These are phyloP conservation scores for Phytophthora sp. DNA, from an alignment of 352 stramenopile species.

Conservation along the genomic window DNA sequence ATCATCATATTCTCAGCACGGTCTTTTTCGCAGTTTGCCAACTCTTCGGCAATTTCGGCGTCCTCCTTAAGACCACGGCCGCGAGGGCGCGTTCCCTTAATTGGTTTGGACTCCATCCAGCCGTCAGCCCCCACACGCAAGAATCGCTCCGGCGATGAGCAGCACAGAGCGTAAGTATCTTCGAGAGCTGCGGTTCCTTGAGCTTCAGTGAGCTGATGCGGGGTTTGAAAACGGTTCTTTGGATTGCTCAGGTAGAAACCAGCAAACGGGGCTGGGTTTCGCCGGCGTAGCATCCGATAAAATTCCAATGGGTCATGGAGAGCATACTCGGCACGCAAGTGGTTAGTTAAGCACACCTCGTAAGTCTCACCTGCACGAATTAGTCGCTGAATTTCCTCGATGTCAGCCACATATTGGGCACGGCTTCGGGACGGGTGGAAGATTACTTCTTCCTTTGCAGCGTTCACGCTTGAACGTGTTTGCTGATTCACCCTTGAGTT, in stretches of 20 bases:
- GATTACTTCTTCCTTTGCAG: constrained; percentile 37
- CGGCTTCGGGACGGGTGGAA: constrained; percentile 69
- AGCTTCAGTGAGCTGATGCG: not conserved
- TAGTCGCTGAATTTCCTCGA: constrained; percentile 87
- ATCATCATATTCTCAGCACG: constrained; percentile 99
- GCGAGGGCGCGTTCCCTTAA: constrained; percentile 94
- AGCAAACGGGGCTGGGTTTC: constrained; percentile 96
- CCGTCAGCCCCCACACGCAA: constrained; percentile 71
- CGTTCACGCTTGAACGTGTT: not conserved
- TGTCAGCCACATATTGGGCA: constrained; percentile 86
- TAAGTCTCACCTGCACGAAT: constrained; percentile 95
- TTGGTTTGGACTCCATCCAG: constrained; percentile 96
- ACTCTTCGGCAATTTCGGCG: constrained; percentile 62
- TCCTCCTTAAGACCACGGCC: constrained; percentile 56
- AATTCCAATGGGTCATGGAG: constrained; percentile 70
- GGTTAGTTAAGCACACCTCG: constrained; percentile 96
- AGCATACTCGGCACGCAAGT: constrained; percentile 69
- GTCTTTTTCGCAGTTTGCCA: constrained; percentile 92
- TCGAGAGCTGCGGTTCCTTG: constrained; percentile 3
- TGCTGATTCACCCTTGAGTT: not conserved
- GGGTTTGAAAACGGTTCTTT: constrained; percentile 27
- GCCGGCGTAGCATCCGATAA: constrained; percentile 90
- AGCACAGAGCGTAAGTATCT: constrained; percentile 92
- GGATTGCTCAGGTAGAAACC: constrained; percentile 90
- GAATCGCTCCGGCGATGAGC: constrained; percentile 97